Conservation (phyloP, 306 rosid species). For the Casuarina glauca region DNA sequence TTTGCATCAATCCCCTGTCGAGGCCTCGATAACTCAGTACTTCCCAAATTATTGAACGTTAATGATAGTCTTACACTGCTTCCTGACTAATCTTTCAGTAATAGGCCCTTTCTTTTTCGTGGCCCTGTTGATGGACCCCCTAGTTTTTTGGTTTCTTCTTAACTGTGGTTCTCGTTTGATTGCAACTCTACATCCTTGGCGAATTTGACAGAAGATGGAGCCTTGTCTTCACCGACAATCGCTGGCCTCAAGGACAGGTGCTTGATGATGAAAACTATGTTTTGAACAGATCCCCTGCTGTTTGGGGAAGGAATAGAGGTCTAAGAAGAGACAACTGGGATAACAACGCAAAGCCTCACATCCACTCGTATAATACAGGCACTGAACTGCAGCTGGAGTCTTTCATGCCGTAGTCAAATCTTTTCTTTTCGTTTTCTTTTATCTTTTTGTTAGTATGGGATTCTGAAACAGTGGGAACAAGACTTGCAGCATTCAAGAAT, state of each 20-base stretch:
- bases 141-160: background rate
- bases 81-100: background rate
- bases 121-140: constrained; percentile 21
- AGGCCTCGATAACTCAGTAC: constrained; percentile 24
- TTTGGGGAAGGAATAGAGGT: background rate
- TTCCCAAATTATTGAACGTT: background rate
- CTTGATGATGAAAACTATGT: background rate
- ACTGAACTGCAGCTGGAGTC: background rate
- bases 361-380: background rate
- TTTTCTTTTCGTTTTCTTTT: background rate
- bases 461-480: background rate
- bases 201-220: background rate
- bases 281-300: background rate
- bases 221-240: constrained; percentile 23
- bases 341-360: background rate
- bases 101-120: background rate
- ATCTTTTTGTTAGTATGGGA: background rate
- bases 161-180: background rate
- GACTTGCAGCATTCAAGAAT: background rate
- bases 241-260: background rate
- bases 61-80: constrained; percentile 2
- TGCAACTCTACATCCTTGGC: background rate
- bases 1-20: constrained; percentile 13
- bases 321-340: background rate
- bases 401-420: constrained; percentile 24